A percentile compares a stretch with the other conserved stretches of the same genome.
Conservation (phyloP, 2,329 filamentous ascomycete genomes). For the Knufia petricola region DNA sequence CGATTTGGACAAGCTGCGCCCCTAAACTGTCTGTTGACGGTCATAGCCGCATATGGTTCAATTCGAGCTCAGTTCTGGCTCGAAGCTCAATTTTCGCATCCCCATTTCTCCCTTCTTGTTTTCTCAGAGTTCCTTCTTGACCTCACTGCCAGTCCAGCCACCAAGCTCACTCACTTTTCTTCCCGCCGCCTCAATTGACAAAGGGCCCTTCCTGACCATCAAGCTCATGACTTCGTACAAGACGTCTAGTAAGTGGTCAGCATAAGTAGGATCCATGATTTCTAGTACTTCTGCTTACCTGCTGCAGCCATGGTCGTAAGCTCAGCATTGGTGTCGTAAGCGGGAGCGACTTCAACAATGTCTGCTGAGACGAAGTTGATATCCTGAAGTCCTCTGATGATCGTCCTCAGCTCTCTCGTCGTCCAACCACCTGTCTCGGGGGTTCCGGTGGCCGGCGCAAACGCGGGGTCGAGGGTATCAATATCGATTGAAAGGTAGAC, state of each 20-base stretch:
- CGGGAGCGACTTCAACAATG: constrained; percentile 53
- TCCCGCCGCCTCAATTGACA: constrained; percentile 35
- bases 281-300: too few relatives aligned
- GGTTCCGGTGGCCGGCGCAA: constrained; percentile 45
- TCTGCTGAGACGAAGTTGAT: constrained; percentile 51
- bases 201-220: constrained; percentile 69
- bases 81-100: too few relatives aligned
- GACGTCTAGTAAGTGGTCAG: too few relatives aligned
- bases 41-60: too few relatives aligned
- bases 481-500: constrained; percentile 82
- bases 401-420: constrained; percentile 49
- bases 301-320: constrained; percentile 43
- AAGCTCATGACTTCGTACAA: constrained; percentile 71
- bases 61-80: too few relatives aligned
- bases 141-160: not conserved
- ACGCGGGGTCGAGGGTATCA: constrained; percentile 77
- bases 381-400: constrained; percentile 49
- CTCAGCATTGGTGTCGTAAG: constrained; percentile 53
- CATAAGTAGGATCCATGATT: too few relatives aligned
- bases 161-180: constrained; percentile 5
- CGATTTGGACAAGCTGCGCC: not conserved
- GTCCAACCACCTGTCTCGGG: constrained; percentile 54
- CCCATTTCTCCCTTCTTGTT: not conserved
- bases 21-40: not conserved
- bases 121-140: constrained; percentile 2